These are phyloP conservation scores for Citrullus mucosospermus DNA, from an alignment of 306 rosid genomes.

Conservation along the genomic window DNA sequence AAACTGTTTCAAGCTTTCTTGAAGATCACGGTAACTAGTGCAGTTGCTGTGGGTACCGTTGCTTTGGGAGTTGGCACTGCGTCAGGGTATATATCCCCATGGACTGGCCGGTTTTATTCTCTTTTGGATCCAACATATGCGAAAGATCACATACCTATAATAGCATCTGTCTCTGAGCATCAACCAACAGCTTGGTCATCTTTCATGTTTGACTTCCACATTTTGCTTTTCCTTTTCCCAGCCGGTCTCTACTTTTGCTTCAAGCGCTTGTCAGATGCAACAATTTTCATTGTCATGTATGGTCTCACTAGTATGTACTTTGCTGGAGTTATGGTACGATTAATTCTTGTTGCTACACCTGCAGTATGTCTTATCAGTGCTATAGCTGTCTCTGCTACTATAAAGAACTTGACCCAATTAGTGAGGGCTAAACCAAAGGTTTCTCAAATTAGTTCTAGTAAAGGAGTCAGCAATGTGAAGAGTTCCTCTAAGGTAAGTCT, in stretches of 20 bases:
- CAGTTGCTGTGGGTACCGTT: constrained; percentile 61
- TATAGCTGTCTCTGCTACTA: constrained; percentile 85
- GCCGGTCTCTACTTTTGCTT: constrained; percentile 98
- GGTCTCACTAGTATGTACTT: constrained; percentile 99
- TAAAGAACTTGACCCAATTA: constrained; percentile 69
- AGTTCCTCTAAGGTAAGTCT: constrained; percentile 75
- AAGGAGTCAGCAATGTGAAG: constrained; percentile 45
- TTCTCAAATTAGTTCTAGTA: constrained; percentile 55
- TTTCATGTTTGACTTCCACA: constrained; percentile 97
- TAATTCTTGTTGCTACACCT: constrained; percentile 96
- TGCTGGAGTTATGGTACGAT: constrained; percentile 98
- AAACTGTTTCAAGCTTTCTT: constrained; percentile 78
- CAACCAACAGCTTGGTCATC: constrained; percentile 99
- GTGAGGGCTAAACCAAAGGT: constrained; percentile 53
- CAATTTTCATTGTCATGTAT: constrained; percentile 89
- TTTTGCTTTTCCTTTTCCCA: constrained; percentile 86
- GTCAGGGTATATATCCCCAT: constrained; percentile 96
- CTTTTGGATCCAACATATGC: constrained; percentile 98
- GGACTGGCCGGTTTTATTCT: constrained; percentile 98
- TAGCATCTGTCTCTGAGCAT: constrained; percentile 99
- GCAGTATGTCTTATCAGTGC: constrained; percentile 97
- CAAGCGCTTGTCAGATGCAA: constrained; percentile 96
- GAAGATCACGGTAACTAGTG: constrained; percentile 84
- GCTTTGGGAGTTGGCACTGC: constrained; percentile 93
- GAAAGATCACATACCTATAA: constrained; percentile 93